Evolutionary conservation across 768 basidiomycete genomes (phyloP).

Genomic region (Tricholomella constricta): DNA sequence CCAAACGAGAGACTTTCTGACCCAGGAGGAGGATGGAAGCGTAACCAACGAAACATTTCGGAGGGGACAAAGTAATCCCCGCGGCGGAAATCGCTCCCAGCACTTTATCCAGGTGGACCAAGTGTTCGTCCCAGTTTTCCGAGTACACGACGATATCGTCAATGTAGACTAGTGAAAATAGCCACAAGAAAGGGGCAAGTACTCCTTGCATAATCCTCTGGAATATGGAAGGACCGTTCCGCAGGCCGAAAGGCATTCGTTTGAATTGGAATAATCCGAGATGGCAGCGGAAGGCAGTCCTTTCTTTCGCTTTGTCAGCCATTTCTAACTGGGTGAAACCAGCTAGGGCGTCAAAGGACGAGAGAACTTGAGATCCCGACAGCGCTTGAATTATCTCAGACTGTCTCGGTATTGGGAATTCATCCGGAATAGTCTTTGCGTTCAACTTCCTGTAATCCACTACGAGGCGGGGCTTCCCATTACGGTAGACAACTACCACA

Average conservation of each 20-base stretch:
- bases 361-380: constrained; percentile 30
- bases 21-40: constrained; percentile 35
- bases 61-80: constrained; percentile 37
- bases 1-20: too few relatives aligned
- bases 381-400: constrained; percentile 29
- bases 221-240: constrained; percentile 40
- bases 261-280: too few relatives aligned
- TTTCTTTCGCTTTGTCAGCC: constrained; percentile 25
- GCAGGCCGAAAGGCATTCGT: too few relatives aligned
- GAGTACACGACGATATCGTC: constrained; percentile 40
- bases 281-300: constrained; percentile 40
- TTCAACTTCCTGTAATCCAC: too few relatives aligned
- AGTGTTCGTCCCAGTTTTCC: too few relatives aligned
- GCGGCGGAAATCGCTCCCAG: too few relatives aligned
- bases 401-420: constrained; percentile 27
- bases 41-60: too few relatives aligned
- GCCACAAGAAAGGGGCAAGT: constrained; percentile 36
- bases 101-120: too few relatives aligned
- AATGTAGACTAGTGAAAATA: constrained; percentile 42
- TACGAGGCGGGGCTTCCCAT: too few relatives aligned
- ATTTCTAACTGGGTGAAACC: too few relatives aligned
- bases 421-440: constrained; percentile 22
- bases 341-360: constrained; percentile 36
- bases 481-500: too few relatives aligned
- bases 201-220: constrained; percentile 42